A percentile compares a stretch with the other conserved stretches of the same genome.
Evolutionary conservation across 345 rosid genomes (phyloP).

Genomic region (Dipteronia dyeriana): DNA sequence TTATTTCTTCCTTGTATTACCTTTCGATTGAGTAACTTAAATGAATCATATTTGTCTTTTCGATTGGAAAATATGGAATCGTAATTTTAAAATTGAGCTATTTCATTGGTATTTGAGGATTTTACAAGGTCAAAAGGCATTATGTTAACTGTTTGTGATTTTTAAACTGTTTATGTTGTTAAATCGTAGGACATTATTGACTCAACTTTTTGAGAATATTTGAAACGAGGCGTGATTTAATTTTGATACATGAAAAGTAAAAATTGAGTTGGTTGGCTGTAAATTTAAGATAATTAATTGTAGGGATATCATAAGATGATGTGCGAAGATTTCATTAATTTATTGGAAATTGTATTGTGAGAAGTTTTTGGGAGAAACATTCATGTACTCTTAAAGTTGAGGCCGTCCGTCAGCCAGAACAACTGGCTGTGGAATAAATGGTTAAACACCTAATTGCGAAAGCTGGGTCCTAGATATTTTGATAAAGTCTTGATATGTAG

Average conservation of each 20-base stretch:
- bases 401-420: not conserved
- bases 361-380: not conserved
- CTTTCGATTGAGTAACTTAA: not conserved
- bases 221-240: too few species aligned
- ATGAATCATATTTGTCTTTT: not conserved
- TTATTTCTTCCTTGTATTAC: not conserved
- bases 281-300: not conserved
- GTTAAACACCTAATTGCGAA: not conserved
- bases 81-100: not conserved
- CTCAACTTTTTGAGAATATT: too few species aligned
- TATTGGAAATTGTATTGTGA: not conserved
- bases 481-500: not conserved
- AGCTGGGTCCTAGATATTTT: not conserved
- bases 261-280: not conserved
- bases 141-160: not conserved
- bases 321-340: not conserved
- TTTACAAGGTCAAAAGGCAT: not conserved
- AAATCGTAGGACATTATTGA: not conserved
- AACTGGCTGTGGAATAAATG: not conserved
- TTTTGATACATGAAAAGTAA: not conserved
- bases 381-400: not conserved
- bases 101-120: not conserved
- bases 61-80: not conserved
- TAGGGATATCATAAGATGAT: too few species aligned
- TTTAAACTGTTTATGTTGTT: too few species aligned